Base-by-base conservation (phyloP, 495 filamentous ascomycete species). In the Aspergillus bridgeri region DNA sequence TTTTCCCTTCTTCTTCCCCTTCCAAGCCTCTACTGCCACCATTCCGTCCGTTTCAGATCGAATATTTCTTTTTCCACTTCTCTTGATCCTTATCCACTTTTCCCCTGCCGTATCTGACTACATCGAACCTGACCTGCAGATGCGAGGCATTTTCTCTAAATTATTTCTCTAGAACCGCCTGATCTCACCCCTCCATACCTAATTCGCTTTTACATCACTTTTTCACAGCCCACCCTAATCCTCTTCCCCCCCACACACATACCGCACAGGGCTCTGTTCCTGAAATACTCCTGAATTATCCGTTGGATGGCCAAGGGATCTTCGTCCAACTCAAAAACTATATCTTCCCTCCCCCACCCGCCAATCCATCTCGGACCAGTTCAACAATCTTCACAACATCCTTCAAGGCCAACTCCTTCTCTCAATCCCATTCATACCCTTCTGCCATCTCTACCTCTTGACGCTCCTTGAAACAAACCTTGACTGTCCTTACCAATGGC, bases 221-320 rank as follows among this genome's bases (percentile, higher is more conserved):
- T 61, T 64, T 58, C 64, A 67, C 64, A 67, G 61, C 61, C 63
- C 60, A 62, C 62, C 56, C 59, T n/a, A 18, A 47, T 23, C 43
- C 43, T 47, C 60, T 15, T 24, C 7, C 59, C 49, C 60, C 59
- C 54, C 57, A 51, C 63, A 62, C 63, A 65, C 48, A 54, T 60
- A 53, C 51, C 53, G 49, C 58, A 58, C 29, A n/a, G 23, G 38
- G 6, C 6, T 23, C 38, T 48, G 59, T 62, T 52, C 57, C 63
- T 62, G 63, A 53, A 54, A 64, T 51, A 56, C 57, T 50, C 60
- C 48, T 43, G 54, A 54, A 19, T 23, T 42, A 48, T 51, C 45
- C 43, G 51, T 54, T 18, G 23, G 22, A 54, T 49, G 44, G 38
- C 18, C 46, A 55, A 53, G 56, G 27, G 63, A 60, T 60, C 59